Evolutionary conservation across 2,329 filamentous ascomycete genomes (phyloP).

Genomic region (Didymella exigua): DNA sequence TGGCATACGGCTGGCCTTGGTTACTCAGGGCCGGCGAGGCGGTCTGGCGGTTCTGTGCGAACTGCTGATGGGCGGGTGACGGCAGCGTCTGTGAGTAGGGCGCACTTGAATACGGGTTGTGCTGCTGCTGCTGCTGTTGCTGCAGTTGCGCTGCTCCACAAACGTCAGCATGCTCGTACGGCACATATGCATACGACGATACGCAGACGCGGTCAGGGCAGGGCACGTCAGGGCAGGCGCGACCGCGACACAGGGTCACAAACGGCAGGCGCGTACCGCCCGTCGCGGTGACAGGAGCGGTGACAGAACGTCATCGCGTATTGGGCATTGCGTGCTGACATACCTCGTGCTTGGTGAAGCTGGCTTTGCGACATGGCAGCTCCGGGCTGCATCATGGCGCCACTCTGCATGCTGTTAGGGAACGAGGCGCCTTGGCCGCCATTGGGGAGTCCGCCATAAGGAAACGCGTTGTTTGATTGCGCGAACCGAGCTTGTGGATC

Average conservation of each 20-base stretch:
- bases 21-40: constrained; percentile 40
- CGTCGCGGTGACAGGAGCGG: constrained; percentile 20
- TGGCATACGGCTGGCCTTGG: constrained; percentile 43
- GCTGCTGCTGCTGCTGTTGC: constrained; percentile 43
- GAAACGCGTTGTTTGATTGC: constrained; percentile 40
- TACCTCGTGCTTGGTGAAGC: constrained; percentile 48
- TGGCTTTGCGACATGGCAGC: constrained; percentile 41
- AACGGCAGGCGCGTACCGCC: constrained; percentile 21
- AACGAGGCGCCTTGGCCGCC: constrained; percentile 43
- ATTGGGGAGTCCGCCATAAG: constrained; percentile 38
- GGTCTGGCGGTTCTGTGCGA: constrained; percentile 47
- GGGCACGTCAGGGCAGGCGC: constrained; percentile 11
- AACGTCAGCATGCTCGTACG: constrained; percentile 12
- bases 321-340: constrained; percentile 23
- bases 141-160: constrained; percentile 40
- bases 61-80: constrained; percentile 45
- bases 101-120: constrained; percentile 48
- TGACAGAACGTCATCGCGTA: constrained; percentile 27
- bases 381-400: constrained; percentile 46
- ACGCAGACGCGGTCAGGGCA: not conserved
- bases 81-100: constrained; percentile 48
- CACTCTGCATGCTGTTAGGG: constrained; percentile 32
- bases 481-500: constrained; percentile 45
- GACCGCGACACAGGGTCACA: constrained; percentile 17
- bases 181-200: not conserved